Evolutionary conservation across 495 filamentous ascomycete species (phyloP), one percentile per base, ranked within the genome.

Genomic region (Penicillium steckii): DNA sequence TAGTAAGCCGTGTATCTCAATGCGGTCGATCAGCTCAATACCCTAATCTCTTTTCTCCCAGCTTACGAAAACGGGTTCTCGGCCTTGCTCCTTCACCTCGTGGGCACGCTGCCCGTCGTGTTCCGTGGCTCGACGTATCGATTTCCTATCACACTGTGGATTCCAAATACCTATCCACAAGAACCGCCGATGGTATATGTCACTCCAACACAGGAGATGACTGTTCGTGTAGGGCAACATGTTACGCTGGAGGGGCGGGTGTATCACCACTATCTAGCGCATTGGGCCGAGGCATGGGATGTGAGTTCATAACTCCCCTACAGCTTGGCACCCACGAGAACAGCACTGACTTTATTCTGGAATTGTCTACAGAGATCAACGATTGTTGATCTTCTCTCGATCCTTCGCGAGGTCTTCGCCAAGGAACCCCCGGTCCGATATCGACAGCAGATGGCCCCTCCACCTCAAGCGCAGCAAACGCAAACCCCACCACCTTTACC

Each of bases 251-350:
- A 97, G 60, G 94, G 94, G 42, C 86, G 86, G 64, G 82, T 96
- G 59, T 98, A 96, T 65, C 94, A 98, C 72, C 95, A 94, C 47
- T 97, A 97, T 69, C 70, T 98, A 33, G 89, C 89, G 12, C 85
- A 88, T 37, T 98, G 94, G 94, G 74, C 77, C 22, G 85, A 88
- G 53, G 89, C 86, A 50, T 95, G 88, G 88, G 92, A 96, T 84
- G 90, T 95, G 55, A 82, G 89, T 85, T 18, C 4, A 18, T 19
- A 13, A 18, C 13, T 26, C 6, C 7, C 19, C 8, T 12, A 7
- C 35, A 17, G 17, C 17, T 12, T 29, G 27, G 2, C 13, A 35
- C 26, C 15, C 19, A 10, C 38, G 37, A 12, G 10, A 17, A 10
- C 12, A 23, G 26, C 8, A 30, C 56, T 62, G 33, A 65, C 49